Evolutionary conservation across 2,329 filamentous ascomycete genomes (phyloP).

Genomic region (Pyrenochaeta sp.): DNA sequence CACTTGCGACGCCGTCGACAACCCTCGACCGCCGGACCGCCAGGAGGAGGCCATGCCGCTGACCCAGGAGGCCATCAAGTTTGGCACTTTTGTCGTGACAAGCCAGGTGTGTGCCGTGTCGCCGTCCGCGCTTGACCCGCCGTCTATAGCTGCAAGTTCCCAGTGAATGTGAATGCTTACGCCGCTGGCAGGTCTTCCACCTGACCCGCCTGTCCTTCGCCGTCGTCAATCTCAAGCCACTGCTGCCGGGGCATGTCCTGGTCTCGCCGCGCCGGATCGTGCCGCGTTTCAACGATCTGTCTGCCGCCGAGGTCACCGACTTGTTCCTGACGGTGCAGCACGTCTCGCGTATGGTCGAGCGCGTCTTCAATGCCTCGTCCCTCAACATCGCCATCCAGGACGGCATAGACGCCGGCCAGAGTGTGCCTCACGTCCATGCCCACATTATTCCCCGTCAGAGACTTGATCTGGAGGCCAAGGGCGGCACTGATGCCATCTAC

Average conservation of each 20-base stretch:
- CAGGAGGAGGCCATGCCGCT: constrained; percentile 46
- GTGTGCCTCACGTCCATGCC: constrained; percentile 90
- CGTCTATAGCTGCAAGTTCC: no score
- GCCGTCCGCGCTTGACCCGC: constrained; percentile 2
- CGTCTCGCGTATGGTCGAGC: constrained; percentile 77
- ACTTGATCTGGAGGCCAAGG: constrained; percentile 64
- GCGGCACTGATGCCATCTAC: constrained; percentile 79
- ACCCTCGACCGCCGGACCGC: no score
- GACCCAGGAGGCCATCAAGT: constrained; percentile 51
- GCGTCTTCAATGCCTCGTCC: constrained; percentile 69
- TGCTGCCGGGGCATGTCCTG: constrained; percentile 91
- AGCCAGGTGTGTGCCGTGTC: constrained; percentile 46
- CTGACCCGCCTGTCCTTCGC: constrained; percentile 81
- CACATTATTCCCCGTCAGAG: constrained; percentile 82
- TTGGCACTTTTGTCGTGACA: constrained; percentile 55
- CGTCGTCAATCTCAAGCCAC: constrained; percentile 92
- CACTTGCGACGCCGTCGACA: no score
- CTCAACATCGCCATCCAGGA: constrained; percentile 98
- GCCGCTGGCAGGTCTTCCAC: constrained; percentile 81
- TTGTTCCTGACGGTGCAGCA: constrained; percentile 87
- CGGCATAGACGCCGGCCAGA: constrained; percentile 88
- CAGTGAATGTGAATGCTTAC: no score
- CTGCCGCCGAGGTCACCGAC: constrained; percentile 75
- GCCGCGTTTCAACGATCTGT: constrained; percentile 77
- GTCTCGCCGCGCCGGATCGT: constrained; percentile 77